A percentile compares a stretch with the other conserved stretches of the same genome.
Evolutionary conservation across 805 yeast genomes (phyloP).

Genomic region (Nakazawaea ernobii): DNA sequence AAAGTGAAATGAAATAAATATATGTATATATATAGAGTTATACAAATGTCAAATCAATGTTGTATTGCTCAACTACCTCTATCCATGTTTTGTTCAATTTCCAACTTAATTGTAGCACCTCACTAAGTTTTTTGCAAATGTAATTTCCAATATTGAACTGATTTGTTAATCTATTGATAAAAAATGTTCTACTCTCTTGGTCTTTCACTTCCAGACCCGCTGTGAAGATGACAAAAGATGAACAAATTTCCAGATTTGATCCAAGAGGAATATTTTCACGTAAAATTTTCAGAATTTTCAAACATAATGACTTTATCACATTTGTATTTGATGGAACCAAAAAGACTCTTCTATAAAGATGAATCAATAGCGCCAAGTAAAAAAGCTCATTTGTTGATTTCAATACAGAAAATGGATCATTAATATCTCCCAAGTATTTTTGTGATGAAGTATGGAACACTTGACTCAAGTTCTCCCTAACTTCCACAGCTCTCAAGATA

Average conservation of each 20-base stretch:
- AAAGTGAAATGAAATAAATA: neutral
- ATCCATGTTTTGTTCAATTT: conserved; percentile 46
- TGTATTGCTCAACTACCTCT: conserved; percentile 34
- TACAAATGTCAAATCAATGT: conserved; percentile 39
- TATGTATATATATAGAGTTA: conserved; percentile 16
- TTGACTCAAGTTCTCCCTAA: conserved; percentile 25
- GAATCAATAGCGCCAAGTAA: conserved; percentile 48
- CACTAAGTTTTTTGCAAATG: conserved; percentile 38
- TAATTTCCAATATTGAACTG: conserved; percentile 38
- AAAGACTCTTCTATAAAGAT: conserved; percentile 51
- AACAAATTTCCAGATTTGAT: conserved; percentile 49
- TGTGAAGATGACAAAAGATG: conserved; percentile 49
- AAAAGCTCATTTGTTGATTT: conserved; percentile 47
- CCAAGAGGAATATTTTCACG: conserved; percentile 35
- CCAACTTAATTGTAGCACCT: conserved; percentile 51
- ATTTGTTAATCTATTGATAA: conserved; percentile 31
- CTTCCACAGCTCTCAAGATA: conserved; percentile 33
- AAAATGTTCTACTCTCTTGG: conserved; percentile 27
- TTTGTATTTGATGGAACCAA: conserved; percentile 37
- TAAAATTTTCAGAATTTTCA: conserved; percentile 31
- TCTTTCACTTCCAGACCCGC: conserved; percentile 54
- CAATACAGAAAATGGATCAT: conserved; percentile 21
- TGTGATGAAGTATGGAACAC: conserved; percentile 16
- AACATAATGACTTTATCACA: conserved; percentile 42
- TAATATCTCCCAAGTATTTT: conserved; percentile 2